phyloP scores from a whole-genome alignment of 2,329 filamentous ascomycete genomes.

The Cladosporium sp. region DNA sequence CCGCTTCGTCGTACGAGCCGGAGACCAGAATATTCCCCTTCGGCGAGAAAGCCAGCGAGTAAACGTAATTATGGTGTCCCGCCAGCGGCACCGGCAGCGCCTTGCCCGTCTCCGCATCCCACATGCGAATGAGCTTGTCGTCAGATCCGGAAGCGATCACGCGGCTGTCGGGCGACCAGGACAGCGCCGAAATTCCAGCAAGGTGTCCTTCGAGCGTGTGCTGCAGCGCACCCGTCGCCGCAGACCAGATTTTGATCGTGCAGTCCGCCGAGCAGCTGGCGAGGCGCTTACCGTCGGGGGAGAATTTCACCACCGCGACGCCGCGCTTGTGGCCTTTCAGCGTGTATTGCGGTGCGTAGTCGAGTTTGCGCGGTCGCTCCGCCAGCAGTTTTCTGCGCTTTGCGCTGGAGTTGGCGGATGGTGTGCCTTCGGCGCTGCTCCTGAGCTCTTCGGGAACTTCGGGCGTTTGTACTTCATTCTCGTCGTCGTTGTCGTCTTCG shows the following conservation, averaged over 20 bases:
- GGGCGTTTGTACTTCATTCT: constrained; percentile 27
- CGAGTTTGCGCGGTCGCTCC: constrained; percentile 53
- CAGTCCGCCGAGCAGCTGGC: constrained; percentile 83
- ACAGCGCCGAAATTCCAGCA: constrained; percentile 84
- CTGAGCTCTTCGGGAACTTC: constrained; percentile 22
- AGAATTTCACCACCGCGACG: constrained; percentile 83
- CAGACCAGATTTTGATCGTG: constrained; percentile 88
- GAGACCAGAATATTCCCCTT: constrained; percentile 97
- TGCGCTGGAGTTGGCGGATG: constrained; percentile 1
- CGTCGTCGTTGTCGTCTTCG: constrained; percentile 25
- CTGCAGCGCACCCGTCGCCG: constrained; percentile 69
- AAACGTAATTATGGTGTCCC: constrained; percentile 95
- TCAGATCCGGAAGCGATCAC: constrained; percentile 89
- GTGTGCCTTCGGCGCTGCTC: constrained; percentile 7
- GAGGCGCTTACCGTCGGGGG: constrained; percentile 83
- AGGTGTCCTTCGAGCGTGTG: constrained; percentile 92
- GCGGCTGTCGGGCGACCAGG: constrained; percentile 89
- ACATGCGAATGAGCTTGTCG: constrained; percentile 92
- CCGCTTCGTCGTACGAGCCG: constrained; percentile 94
- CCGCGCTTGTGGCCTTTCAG: constrained; percentile 74
- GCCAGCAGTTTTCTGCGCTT: constrained; percentile 21
- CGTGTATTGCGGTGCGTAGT: constrained; percentile 66
- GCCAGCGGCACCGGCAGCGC: constrained; percentile 60
- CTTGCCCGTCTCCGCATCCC: constrained; percentile 65
- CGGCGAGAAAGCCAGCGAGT: constrained; percentile 90